Evolutionary conservation across 192 early-diverging fungal genomes (phyloP).

Genomic region (Chytriomyces sp.): DNA sequence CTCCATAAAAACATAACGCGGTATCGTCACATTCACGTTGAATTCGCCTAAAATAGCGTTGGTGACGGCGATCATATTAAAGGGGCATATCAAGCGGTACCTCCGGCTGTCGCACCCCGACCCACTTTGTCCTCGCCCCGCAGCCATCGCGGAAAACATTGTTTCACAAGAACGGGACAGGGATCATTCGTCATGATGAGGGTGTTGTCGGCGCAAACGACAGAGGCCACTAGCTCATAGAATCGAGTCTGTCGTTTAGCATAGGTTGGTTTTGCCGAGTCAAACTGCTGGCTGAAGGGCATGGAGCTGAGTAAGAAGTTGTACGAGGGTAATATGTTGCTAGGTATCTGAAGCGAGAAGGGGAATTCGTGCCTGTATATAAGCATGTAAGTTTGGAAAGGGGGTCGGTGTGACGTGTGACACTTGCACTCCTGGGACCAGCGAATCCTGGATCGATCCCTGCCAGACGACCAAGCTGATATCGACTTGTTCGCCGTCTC

Average conservation of each 20-base stretch:
- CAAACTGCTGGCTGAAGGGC: slow-evolving; percentile 26
- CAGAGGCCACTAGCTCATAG: slow-evolving; percentile 19
- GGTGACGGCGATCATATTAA: background rate
- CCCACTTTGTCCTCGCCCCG: slow-evolving; percentile 9
- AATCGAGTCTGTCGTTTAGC: slow-evolving; percentile 14
- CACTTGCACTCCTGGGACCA: slow-evolving; percentile 17
- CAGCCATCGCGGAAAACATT: slow-evolving; percentile 15
- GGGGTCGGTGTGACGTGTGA: background rate
- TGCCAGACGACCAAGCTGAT: slow-evolving; percentile 21
- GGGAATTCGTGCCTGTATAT: slow-evolving; percentile 22
- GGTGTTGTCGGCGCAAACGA: slow-evolving; percentile 14
- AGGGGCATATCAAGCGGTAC: background rate
- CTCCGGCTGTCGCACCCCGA: slow-evolving; percentile 15
- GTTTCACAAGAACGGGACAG: slow-evolving; percentile 19
- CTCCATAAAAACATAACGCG: slow-evolving; percentile 22
- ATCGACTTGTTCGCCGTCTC: background rate
- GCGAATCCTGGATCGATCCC: background rate
- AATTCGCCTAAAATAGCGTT: slow-evolving; percentile 6
- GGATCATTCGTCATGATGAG: slow-evolving; percentile 6
- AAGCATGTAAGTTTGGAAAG: background rate
- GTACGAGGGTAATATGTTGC: slow-evolving; percentile 21
- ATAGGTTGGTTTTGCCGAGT: slow-evolving; percentile 4
- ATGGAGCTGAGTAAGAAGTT: slow-evolving; percentile 21
- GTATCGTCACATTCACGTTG: slow-evolving; percentile 21
- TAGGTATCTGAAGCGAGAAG: slow-evolving; percentile 26